phyloP scores from a whole-genome alignment of 2,329 filamentous ascomycete genomes.

The Talaromyces verruculosus region DNA sequence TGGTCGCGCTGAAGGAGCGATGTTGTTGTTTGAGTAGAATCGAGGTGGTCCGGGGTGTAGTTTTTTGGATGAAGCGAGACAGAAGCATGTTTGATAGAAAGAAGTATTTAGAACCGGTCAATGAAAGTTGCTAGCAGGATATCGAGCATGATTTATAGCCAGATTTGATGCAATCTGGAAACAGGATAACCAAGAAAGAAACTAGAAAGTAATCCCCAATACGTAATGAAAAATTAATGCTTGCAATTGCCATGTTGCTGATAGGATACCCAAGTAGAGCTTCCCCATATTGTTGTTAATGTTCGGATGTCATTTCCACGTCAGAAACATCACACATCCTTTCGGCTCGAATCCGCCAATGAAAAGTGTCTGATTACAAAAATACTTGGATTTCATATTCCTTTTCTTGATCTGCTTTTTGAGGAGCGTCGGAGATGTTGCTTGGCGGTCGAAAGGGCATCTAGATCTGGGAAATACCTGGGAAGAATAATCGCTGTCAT shows the following conservation, averaged over 20 bases:
- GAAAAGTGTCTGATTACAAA: background rate
- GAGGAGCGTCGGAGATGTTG: background rate
- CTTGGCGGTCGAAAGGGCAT: background rate
- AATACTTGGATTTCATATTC: background rate
- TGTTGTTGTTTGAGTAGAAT: background rate
- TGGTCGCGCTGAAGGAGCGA: conserved; percentile 1
- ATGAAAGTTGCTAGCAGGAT: background rate
- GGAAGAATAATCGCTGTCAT: background rate
- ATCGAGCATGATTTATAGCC: background rate
- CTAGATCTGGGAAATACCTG: background rate
- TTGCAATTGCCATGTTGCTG: background rate
- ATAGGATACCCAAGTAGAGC: background rate
- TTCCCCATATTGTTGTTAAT: background rate
- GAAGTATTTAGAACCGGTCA: too few relatives aligned
- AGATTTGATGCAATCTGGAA: background rate
- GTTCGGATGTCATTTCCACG: conserved; percentile 2
- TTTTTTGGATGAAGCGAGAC: background rate
- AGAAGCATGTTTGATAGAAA: background rate
- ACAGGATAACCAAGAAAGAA: background rate
- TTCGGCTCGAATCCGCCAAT: background rate
- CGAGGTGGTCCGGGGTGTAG: background rate
- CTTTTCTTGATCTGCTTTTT: background rate
- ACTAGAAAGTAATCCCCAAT: background rate
- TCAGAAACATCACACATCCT: background rate
- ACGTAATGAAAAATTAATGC: background rate